Base-by-base conservation (phyloP, 768 basidiomycete species). In the Mycena polygramma region DNA sequence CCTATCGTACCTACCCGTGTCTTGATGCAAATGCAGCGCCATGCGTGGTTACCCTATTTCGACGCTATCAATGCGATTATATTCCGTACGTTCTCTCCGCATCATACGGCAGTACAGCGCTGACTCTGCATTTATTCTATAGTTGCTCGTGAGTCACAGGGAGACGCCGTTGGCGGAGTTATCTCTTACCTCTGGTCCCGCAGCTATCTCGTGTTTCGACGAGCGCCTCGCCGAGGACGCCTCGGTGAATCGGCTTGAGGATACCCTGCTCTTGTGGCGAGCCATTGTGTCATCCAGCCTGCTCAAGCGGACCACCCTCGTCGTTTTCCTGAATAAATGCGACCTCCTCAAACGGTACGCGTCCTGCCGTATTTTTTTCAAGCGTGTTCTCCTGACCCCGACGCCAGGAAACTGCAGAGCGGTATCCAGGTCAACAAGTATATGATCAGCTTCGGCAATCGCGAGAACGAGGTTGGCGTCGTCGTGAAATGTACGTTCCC, bases 301-400 rank as follows among this genome's bases (percentile, higher is more conserved):
- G 2, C 87, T 94, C 11, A 78, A 85, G 13, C 87, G 85, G 62
- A 85, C 89, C 14, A 90, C 89, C 63, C 83, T 93, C 65, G 88
- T 93, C 53, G 83, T 93, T 24, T 94, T 94, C 79, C 80, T 93
- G 65, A 94, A 94, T 77, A 94, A 94, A 69, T 87, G 87, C 69
- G 93, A 94, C 68, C 77, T 93, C 7, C 80, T 94, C 3, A 81
- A 87, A 69, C 77, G 83, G 73, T 73, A 13, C 37, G 71, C 19
- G 19, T 46, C 45, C 19, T 17, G 15, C 45, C 7, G 7, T 46
- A 46, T 46, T 17, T 46, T 17, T 46, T 46, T 46, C 45, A 20
- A 7, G 14, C 45, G 30, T 30, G 30, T 30, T 15, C 41, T 41
- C 14, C 39, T 55, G 15, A 55, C 36, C 20, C 14, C 26, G 6